phyloP scores from a whole-genome alignment of 768 basidiomycete species.

The Mycena kentingensis region DNA sequence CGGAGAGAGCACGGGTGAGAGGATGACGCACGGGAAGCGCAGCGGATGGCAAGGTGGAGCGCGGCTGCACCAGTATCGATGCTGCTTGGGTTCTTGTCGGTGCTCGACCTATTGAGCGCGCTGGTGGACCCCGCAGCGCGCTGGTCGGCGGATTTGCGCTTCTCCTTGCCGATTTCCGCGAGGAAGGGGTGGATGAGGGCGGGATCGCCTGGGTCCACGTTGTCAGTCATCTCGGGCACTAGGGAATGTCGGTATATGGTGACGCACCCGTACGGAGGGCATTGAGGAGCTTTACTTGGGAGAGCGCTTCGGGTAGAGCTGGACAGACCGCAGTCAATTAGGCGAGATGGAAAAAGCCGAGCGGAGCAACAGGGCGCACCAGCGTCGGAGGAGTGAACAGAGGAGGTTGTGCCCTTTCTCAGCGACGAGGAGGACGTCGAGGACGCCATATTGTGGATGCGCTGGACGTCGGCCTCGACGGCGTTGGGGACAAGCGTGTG shows the following conservation, averaged over 20 bases:
- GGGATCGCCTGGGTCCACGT: slow-evolving; percentile 58
- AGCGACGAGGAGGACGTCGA: slow-evolving; percentile 21
- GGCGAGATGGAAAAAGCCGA: not conserved
- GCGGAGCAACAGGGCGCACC: slow-evolving; percentile 1
- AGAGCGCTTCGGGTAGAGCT: slow-evolving; percentile 45
- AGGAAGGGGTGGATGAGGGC: slow-evolving; percentile 80
- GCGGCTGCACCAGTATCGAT: slow-evolving; percentile 73
- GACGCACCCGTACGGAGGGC: slow-evolving; percentile 61
- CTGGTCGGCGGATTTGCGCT: slow-evolving; percentile 46
- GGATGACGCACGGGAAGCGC: slow-evolving; percentile 63
- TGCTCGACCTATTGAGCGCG: not conserved
- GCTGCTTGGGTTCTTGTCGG: slow-evolving; percentile 27
- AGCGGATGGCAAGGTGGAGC: slow-evolving; percentile 80
- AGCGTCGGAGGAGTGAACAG: slow-evolving; percentile 10
- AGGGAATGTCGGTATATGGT: not conserved
- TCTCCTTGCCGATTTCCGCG: slow-evolving; percentile 71
- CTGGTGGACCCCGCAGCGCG: not conserved
- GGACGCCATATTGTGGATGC: slow-evolving; percentile 4
- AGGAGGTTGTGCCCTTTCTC: slow-evolving; percentile 11
- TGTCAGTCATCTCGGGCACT: slow-evolving; percentile 1
- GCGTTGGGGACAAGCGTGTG: no score
- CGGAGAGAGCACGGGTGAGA: not conserved
- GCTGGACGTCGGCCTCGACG: not conserved
- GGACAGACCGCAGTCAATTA: not conserved
- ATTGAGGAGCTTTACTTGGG: slow-evolving; percentile 65